Conservation (phyloP, 345 rosid species). For the Hibiscus tridactylites region DNA sequence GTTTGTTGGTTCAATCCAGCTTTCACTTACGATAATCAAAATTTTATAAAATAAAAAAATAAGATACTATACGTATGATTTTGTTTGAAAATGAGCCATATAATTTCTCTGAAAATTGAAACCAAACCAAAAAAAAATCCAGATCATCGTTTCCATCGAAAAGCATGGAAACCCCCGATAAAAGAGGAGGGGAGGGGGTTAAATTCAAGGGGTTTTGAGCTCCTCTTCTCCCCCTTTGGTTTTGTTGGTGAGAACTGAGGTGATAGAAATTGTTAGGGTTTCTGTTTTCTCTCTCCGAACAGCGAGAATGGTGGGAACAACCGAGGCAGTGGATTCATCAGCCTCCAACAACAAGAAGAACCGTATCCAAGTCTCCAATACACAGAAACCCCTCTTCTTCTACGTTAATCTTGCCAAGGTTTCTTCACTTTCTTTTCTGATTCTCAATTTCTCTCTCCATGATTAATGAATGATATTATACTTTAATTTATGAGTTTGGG, state of each 20-base stretch:
- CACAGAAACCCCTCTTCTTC: conserved; percentile 66
- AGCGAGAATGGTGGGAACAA: conserved; percentile 20
- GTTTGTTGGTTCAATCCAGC: no score
- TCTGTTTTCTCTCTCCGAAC: neutral
- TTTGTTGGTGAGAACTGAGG: neutral
- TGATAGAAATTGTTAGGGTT: conserved; percentile 9
- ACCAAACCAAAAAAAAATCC: neutral
- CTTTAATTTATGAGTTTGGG: neutral
- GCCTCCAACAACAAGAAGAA: conserved; percentile 38
- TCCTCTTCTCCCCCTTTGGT: neutral
- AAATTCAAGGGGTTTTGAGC: conserved; percentile 12
- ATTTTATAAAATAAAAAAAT: neutral
- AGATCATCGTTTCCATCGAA: neutral
- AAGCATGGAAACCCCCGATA: neutral
- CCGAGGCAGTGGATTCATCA: conserved; percentile 29
- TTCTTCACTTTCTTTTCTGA: neutral
- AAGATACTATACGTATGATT: neutral
- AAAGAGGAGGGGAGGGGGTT: neutral
- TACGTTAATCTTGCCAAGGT: conserved; percentile 79
- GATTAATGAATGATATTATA: no score
- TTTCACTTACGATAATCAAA: no score
- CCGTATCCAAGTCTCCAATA: conserved; percentile 67
- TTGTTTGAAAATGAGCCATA: neutral
- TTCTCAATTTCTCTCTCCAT: no score
- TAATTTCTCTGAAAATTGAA: neutral